Evolutionary conservation across 208 protist species (phyloP), one percentile per base, ranked within the genome.

Genomic region (Leishmania gerbilli): DNA sequence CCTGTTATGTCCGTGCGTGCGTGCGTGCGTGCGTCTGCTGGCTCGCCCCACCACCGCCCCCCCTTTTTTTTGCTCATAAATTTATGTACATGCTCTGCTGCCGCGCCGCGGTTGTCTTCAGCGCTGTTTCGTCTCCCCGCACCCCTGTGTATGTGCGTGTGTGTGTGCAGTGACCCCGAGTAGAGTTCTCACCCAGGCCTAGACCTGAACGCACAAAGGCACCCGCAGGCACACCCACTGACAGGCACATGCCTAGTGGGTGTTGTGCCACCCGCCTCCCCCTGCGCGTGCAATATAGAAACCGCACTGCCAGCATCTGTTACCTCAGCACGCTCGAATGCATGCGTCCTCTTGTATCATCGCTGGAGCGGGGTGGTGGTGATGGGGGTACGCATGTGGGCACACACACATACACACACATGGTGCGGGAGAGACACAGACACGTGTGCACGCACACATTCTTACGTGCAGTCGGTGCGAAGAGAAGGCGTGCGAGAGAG

Each of bases 1-100:
- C 27, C 40, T 53, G 60, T 76, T 80, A n/a, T 27, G 56, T 75
- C 45, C 37, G 56, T 24, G 24, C 67, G 75, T 79, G 56, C 37
- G 56, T 24, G 24, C 67, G 75, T 79, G 56, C 55, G 60, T 71
- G 76, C 56, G 56, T 79, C 58, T 68, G 21, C 51, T 56, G 51
- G 17, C 11, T 56, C 15, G 15, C 51, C 51, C 51, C 51, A 56
- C 42, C 42, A 45, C 42, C 51, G 15, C 51, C 51, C 51, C 42
- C 42, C 42, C 42, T 0, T 7, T 45, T 42, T 42, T 45, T 45
- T 45, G 42, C 42, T 45, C 42, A 45, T 45, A 45, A 45, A 45
- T 45, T 3, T 45, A 45, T 45, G 42, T 9, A 45, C 42, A 45
- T 6, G 42, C 42, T 45, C 42, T 45, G 42, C 42, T 45, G 42